Evolutionary conservation across 805 yeast genomes (phyloP), one percentile per base, ranked within the genome.

Genomic region (Wickerhamiella alocasiicola): DNA sequence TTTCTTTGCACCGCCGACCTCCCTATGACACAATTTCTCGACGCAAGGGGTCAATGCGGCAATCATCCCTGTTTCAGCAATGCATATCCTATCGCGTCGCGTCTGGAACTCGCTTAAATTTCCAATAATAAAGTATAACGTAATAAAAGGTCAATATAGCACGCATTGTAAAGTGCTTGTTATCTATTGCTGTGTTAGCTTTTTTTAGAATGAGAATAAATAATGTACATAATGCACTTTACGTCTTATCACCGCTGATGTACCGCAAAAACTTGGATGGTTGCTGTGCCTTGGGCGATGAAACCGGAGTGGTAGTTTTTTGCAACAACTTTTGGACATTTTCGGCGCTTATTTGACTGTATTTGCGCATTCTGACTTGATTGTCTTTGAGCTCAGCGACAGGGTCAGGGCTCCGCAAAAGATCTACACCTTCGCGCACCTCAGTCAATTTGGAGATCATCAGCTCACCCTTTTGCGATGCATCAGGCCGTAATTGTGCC

Each of bases 391-490:
- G 81, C 43, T 71, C 62, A 5, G 34, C 29, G 3, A 11, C 21
- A 46, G 72, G 70, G 11, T 81, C 82, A 17, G 71, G 66, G 13
- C 59, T 49, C 48, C 73, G 69, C 48, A 91, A 63, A 44, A 88
- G 61, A 46, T 78, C 78, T 21, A 88, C 74, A 42, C 80, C 72
- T 61, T 88, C 96, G 47, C 85, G 71, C 43, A 87, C 68, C 51
- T 81, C 91, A 5, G 75, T 67, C 49, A 84, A 80, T 35, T 88
- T 80, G 36, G 61, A 47, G 41, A 43, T 57, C 37, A 55, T 59
- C n/a, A n/a, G n/a, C 19, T 55, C 57, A 23, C 19, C 25, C 20
- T 27, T 26, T 5, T 46, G 39, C 23, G 53, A 55, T 17, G 39
- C 51, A 26, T 36, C 50, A 9, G 20, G 32, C 18, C 46, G 57